Base-by-base conservation (phyloP, 306 rosid species). In the Arachis hypogaea region DNA sequence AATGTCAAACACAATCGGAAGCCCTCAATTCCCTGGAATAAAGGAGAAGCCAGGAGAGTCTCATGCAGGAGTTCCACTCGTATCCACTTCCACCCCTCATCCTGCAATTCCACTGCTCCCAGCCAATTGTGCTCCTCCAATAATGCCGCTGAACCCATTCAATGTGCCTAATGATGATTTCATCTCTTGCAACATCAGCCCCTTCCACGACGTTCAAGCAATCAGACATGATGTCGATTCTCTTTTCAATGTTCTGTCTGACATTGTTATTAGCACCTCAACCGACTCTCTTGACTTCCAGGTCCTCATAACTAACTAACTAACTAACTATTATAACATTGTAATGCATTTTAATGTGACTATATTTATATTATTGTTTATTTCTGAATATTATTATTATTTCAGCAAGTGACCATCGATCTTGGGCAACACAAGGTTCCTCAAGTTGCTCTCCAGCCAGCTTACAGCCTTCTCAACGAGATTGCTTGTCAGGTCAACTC, bases 401-500 rank as follows among this genome's bases (percentile, higher is more conserved):
- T 41, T 3, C 76, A 59, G 76, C 45, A 41, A 57, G 44, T 69
- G 73, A 69, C 63, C 5, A 80, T 69, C 5, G 80, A 82, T 14
- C 58, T 68, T 45, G 33, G 78, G 16, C 82, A 74, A 16, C 78
- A 78, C 57, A 63, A 68, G 62, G 46, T 41, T 10, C 82, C 86
- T 1, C 69, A 69, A 43, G 30, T 42, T 58, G 16, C 38, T 56
- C 59, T 82, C 41, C 74, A 65, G 45, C 41, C 72, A 43, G 73
- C 83, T 3, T 6, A 69, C 38, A 67, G 52, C 57, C 69, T 69
- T 0, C 73, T 78, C 1, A 78, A 77, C 46, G 70, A 42, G 7
- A 69, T 82, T 33, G 44, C 77, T 55, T 67, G 82, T 40, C 71
- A 82, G 86, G 82, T 70, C n/a, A 22, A 11, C 2, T 30, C 2